A percentile compares a stretch with the other conserved stretches of the same genome.
phyloP scores from a whole-genome alignment of 1,284 basidiomycete genomes.

The Porogramme epimiltina region DNA sequence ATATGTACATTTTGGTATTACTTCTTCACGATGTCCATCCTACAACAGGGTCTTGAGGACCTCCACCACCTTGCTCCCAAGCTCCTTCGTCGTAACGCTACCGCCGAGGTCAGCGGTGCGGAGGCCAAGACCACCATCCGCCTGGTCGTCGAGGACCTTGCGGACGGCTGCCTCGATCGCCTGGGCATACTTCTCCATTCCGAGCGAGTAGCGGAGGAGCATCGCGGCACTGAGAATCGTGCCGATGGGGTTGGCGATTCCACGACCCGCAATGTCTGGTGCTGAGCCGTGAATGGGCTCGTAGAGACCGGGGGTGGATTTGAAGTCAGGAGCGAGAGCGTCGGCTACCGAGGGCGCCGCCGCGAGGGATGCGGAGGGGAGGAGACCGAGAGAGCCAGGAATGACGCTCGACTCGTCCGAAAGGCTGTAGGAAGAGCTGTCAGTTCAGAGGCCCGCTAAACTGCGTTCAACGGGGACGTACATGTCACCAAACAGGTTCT shows the following conservation, averaged over 20 bases:
- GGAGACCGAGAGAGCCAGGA: slow-evolving; percentile 93
- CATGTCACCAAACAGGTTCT: slow-evolving; percentile 98
- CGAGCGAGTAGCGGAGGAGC: slow-evolving; percentile 94
- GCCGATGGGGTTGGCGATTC: slow-evolving; percentile 96
- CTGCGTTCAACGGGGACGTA: slow-evolving; percentile 41
- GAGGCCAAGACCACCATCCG: slow-evolving; percentile 76
- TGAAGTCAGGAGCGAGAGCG: slow-evolving; percentile 65
- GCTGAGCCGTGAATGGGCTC: slow-evolving; percentile 97
- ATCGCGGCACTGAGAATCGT: slow-evolving; percentile 97
- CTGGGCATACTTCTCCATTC: slow-evolving; percentile 80
- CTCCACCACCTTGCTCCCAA: slow-evolving; percentile 86
- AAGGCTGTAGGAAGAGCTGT: slow-evolving; percentile 52
- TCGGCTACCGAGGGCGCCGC: slow-evolving; percentile 76
- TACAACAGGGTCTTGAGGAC: slow-evolving; percentile 69
- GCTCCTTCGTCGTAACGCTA: slow-evolving; percentile 69
- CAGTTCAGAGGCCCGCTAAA: neutral
- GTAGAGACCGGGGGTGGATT: slow-evolving; percentile 85
- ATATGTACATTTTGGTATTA: slow-evolving; percentile 10
- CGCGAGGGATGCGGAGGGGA: slow-evolving; percentile 94
- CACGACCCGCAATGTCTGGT: slow-evolving; percentile 94
- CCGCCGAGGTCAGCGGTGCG: slow-evolving; percentile 92
- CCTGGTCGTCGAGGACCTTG: slow-evolving; percentile 80
- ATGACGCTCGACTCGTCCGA: slow-evolving; percentile 98
- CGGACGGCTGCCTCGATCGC: slow-evolving; percentile 89
- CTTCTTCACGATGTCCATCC: slow-evolving; percentile 13